Base-by-base conservation (phyloP, 2,329 filamentous ascomycete genomes). In the Leptographium wingfieldii region DNA sequence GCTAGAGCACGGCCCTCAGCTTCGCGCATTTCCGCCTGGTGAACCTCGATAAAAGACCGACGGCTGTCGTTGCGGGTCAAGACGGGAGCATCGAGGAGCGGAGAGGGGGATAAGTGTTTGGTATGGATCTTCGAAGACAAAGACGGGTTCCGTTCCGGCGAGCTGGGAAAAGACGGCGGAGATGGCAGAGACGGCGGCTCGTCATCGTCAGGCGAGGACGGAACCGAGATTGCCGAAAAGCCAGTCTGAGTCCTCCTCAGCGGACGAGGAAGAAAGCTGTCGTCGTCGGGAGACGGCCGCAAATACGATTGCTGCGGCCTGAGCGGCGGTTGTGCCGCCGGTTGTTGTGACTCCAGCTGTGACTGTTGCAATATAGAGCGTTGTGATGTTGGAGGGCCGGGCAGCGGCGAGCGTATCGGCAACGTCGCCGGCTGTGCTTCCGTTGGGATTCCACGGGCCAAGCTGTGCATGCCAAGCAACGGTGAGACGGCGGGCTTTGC, bases 221-320 rank as follows among this genome's bases (percentile, higher is more conserved):
- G 46, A 11, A 66, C 68, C 48, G 69, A 65, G 27, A 72, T 71
- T 27, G 70, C 69, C 5, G 74, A 73, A 61, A 72, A 78, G 3
- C 82, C 82, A 0, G 84, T 87, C 69, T 83, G 81, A 1, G 79
- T 79, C 49, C 83, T 76, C 61, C 76, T 74, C 58, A 87, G 71
- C 6, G 79, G 74, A 40, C 75, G 76, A 1, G 83, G 82, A 61
- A 71, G 68, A 67, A 85, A 85, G 55, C 75, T 73, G 56, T 62
- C 61, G 33, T 55, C 56, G 49, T 38, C 33, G 16, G 53, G 1
- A 22, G 16, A 14, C 76, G 74, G 74, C 77, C 80, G 75, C 60
- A 74, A 73, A 58, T 85, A 71, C 7, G 77, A 73, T 54, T 27
- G 51, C 19, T 60, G 59, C 19, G 10, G 4, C 10, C 27, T 29